phyloP scores from a whole-genome alignment of 805 yeast genomes.

The Cyberlindnera maritima region DNA sequence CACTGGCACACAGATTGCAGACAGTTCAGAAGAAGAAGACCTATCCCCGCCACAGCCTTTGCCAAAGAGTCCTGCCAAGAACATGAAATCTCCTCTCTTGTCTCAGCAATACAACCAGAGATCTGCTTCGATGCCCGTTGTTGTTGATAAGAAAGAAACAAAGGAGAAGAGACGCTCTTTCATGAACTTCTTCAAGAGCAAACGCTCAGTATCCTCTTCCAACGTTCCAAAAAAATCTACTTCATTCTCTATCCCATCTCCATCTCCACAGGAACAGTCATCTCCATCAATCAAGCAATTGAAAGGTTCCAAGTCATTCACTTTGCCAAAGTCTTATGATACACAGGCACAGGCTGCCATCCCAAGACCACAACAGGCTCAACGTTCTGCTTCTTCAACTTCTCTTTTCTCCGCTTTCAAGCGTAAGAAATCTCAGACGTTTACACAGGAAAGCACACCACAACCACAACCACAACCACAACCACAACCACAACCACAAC shows the following conservation, averaged over 20 bases:
- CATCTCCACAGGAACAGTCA: not conserved
- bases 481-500: not conserved
- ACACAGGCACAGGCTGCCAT: not conserved
- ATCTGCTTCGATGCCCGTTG: constrained; percentile 26
- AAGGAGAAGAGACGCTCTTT: constrained; percentile 24
- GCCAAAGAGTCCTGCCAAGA: constrained; percentile 8
- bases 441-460: not conserved
- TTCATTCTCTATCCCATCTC: constrained; percentile 8
- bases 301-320: constrained; percentile 20
- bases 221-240: constrained; percentile 11
- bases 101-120: constrained; percentile 21
- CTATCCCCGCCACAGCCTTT: not conserved
- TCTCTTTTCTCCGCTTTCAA: constrained; percentile 28
- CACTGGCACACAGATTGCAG: constrained; percentile 12
- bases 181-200: constrained; percentile 22
- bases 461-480: not conserved
- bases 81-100: constrained; percentile 5
- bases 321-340: constrained; percentile 3
- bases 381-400: constrained; percentile 26
- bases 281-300: not conserved
- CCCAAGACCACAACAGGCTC: constrained; percentile 10
- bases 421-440: constrained; percentile 11
- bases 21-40: constrained; percentile 1
- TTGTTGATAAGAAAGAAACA: constrained; percentile 7
- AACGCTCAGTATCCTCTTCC: constrained; percentile 21